Base-by-base conservation (phyloP, 2,329 filamentous ascomycete species). In the Aureobasidium sp. region DNA sequence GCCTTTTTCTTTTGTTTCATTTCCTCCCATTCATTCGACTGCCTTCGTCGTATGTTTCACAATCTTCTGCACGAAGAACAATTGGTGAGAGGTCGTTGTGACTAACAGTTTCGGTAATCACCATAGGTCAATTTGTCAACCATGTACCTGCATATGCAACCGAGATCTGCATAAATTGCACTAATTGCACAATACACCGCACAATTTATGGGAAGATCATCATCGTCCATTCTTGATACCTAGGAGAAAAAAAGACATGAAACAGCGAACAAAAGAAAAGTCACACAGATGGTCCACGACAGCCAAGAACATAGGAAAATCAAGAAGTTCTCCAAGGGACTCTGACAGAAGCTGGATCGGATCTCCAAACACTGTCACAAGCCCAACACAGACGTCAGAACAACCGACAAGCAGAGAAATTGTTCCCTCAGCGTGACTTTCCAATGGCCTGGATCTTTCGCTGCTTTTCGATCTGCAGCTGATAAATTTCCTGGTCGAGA, bases 401-500 rank as follows among this genome's bases (percentile, higher is more conserved):
- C 6, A 42, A 24, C 5, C 39, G 7, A 42, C 12, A 21, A 24
- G 11, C 8, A 27, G 39, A 42, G 19, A 7, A 42, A 21, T 7
- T 42, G 27, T 5, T 10, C 12, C 21, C 10, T 54, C 44, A 54
- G 27, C 61, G 57, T 2, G 55, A 38, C 38, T 63, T 64, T 7
- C 62, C 62, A 30, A 65, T 58, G 2, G 55, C 54, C 27, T 56
- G 53, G 4, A 44, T 37, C 38, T 53, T 53, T 41, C 56, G 54
- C 47, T 63, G 57, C 55, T 65, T 64, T 55, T 65, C 63, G 14
- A 42, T 38, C 48, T 55, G 55, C 40, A 94, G 78, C 54, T 83
- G 79, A 40, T 71, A 66, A 67, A 91, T 88, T 62, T 90, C 87
- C 51, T 73, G 71, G 59, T 84, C 76, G 56, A 90, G 81, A 59